phyloP scores from a whole-genome alignment of 306 rosid species.

The Rubus parviflorus region DNA sequence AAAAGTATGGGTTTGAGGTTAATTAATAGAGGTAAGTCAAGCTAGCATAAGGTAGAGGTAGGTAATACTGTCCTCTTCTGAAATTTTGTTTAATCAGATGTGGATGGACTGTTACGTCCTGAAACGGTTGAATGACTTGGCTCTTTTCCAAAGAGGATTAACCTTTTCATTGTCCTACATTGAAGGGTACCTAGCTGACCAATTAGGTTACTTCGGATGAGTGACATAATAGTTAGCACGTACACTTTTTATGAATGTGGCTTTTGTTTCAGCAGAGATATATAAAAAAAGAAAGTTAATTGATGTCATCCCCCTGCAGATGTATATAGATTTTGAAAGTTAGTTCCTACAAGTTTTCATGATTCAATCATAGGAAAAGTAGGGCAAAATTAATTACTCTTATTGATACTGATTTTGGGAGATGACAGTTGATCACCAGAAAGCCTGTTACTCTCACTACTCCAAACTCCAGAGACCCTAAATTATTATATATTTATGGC shows the following conservation, averaged over 20 bases:
- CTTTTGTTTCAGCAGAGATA: slow-evolving; percentile 18
- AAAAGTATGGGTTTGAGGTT: neutral
- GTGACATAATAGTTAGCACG: slow-evolving; percentile 13
- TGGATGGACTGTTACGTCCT: slow-evolving; percentile 15
- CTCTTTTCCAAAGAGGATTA: slow-evolving; percentile 3
- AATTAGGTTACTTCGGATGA: slow-evolving; percentile 1
- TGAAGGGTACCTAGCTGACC: neutral
- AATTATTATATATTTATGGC: slow-evolving; percentile 30
- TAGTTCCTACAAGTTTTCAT: slow-evolving; percentile 33
- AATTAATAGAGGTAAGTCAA: neutral
- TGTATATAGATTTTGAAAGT: slow-evolving; percentile 34
- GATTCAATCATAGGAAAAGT: slow-evolving; percentile 44
- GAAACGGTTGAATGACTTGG: slow-evolving; percentile 4
- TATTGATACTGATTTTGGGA: slow-evolving; percentile 46
- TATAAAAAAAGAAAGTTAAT: slow-evolving; percentile 13
- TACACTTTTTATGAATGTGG: slow-evolving; percentile 13
- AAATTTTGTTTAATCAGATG: neutral
- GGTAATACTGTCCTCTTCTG: neutral
- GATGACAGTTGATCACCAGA: slow-evolving; percentile 46
- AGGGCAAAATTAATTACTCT: slow-evolving; percentile 25
- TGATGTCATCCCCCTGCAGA: slow-evolving; percentile 8
- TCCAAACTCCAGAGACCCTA: slow-evolving; percentile 34
- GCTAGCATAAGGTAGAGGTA: neutral
- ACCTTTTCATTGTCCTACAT: neutral
- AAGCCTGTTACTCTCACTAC: slow-evolving; percentile 14